Evolutionary conservation across 179 eudicot genomes (phyloP), one percentile per base, ranked within the genome.

Genomic region (Actinidia polygama): DNA sequence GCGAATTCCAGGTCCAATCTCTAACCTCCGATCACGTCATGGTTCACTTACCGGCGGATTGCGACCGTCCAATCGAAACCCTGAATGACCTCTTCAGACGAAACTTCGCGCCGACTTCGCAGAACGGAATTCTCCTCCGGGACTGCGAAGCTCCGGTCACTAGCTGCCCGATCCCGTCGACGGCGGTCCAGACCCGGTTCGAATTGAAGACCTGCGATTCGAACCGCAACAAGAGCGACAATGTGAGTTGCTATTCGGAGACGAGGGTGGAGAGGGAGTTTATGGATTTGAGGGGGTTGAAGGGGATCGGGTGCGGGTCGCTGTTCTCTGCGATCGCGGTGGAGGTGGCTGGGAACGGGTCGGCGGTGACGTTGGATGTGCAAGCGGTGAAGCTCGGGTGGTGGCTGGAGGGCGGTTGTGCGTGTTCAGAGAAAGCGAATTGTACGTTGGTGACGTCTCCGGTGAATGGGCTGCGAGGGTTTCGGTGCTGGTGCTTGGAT

Each of bases 351-450:
- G 88, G 84, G 47, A 84, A 87, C 14, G 79, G 78, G 12, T 36
- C 87, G 47, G 84, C 88, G 51, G 88, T 92, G 73, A 86, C 90
- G 46, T 59, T 92, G 83, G 91, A 85, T 15, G 88, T 92, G 68
- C 88, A 90, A 82, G 55, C 77, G 68, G 86, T 89, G 69, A 81
- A 89, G 62, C 50, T 92, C 4, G 88, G 84, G 53, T 95, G 99
- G 99, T 94, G 98, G 98, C 10, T 95, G 16, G 36, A 4, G 0
- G 98, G 99, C 57, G 11, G 23, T 16, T 90, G 94, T 19, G 6
- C 3, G 0, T 94, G 98, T 62, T 81, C 85, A 62, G 23, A 1
- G 8, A 67, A 89, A 10, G 97, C 99, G 19, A 47, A 11, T 26
- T 87, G 94, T 79, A 75, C 49, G 2, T 7, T 21, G 0, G 84